Percentiles rank a stretch among this genome's conserved stretches.
phyloP scores from a whole-genome alignment of 2,329 filamentous ascomycete species.

The Sporothrix globosa region DNA sequence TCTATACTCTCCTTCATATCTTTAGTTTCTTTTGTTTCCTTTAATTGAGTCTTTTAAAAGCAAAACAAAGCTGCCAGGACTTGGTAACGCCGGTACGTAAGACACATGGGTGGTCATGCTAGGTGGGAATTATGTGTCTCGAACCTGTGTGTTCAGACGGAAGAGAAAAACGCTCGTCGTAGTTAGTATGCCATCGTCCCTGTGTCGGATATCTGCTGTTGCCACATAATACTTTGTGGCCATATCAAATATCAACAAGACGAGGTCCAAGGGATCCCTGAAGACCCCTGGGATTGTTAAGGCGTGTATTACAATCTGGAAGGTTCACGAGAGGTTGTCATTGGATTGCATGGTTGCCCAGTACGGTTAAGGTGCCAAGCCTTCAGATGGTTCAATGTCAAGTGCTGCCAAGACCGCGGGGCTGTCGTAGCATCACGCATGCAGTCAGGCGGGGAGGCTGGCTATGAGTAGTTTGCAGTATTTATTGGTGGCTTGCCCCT shows the following conservation, averaged over 20 bases:
- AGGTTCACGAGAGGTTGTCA: neutral
- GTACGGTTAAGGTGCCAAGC: conserved; percentile 29
- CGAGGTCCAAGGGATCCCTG: too few relatives aligned
- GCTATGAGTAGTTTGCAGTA: too few relatives aligned
- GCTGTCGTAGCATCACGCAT: neutral
- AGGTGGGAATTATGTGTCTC: too few relatives aligned
- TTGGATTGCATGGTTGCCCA: conserved; percentile 23
- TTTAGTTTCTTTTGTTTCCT: conserved; percentile 12
- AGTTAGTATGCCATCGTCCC: too few relatives aligned
- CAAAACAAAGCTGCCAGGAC: neutral
- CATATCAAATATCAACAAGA: too few relatives aligned
- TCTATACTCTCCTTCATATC: conserved; percentile 30
- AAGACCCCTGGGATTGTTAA: too few relatives aligned
- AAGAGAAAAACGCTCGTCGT: too few relatives aligned
- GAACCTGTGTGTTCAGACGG: too few relatives aligned
- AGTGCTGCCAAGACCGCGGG: conserved; percentile 21
- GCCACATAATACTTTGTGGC: too few relatives aligned
- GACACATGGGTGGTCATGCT: too few relatives aligned
- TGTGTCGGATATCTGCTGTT: too few relatives aligned
- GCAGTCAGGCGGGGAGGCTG: neutral
- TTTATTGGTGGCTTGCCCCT: neutral
- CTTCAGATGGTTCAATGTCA: neutral
- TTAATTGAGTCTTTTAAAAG: conserved; percentile 24
- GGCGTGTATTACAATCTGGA: too few relatives aligned
- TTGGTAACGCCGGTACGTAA: neutral